phyloP scores from a whole-genome alignment of 441 rosid genomes.

The Isatis lusitanica region DNA sequence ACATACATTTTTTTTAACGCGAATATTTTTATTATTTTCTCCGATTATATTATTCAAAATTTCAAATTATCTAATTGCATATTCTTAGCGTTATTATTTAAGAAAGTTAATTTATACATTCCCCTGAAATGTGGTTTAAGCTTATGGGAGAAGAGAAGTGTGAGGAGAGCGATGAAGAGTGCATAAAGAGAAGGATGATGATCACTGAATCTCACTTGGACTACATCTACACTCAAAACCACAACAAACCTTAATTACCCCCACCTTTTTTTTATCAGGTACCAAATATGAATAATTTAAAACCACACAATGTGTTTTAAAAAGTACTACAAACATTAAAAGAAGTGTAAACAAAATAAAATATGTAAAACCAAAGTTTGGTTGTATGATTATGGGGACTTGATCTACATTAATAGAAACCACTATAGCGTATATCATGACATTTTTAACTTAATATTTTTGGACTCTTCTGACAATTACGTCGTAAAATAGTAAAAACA shows the following conservation, averaged over 20 bases:
- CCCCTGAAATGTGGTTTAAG: slow-evolving; percentile 29
- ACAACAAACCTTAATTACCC: slow-evolving; percentile 37
- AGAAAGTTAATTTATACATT: not conserved
- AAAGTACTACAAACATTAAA: not conserved
- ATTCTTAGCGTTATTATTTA: not conserved
- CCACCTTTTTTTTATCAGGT: not conserved
- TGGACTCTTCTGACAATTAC: no score
- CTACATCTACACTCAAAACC: slow-evolving; percentile 76
- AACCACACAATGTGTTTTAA: not conserved
- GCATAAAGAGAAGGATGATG: slow-evolving; percentile 67
- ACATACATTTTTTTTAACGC: not conserved
- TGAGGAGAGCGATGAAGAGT: slow-evolving; percentile 56
- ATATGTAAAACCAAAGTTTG: not conserved
- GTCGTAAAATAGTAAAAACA: not conserved
- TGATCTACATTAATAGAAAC: not conserved
- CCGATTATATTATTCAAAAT: not conserved
- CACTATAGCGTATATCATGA: not conserved
- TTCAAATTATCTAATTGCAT: not conserved
- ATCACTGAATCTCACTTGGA: slow-evolving; percentile 76
- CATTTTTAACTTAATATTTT: not conserved
- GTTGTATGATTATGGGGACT: not conserved
- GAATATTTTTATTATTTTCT: no score
- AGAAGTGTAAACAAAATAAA: not conserved
- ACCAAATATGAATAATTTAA: not conserved
- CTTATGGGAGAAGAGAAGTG: slow-evolving; percentile 60